phyloP scores from a whole-genome alignment of 176 grass and related monocot genomes.

The Eleusine indica region DNA sequence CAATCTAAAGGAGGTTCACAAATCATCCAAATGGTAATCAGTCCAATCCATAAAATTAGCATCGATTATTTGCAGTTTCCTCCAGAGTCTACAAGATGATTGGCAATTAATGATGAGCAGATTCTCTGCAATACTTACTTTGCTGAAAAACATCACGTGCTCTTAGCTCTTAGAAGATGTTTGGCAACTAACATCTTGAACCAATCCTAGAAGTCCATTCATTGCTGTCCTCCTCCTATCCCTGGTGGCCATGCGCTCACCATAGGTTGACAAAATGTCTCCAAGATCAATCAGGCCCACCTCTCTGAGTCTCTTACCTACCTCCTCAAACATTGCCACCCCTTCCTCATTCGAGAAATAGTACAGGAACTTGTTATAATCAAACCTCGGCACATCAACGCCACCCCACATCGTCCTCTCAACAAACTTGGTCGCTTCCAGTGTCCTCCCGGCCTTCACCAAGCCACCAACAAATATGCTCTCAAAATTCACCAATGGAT shows the following conservation, averaged over 20 bases:
- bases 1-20: neutral
- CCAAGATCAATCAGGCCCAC: conserved; percentile 67
- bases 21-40: neutral
- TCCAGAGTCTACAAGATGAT: neutral
- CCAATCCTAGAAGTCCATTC: conserved; percentile 38
- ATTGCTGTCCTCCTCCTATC: conserved; percentile 70
- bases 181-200: neutral
- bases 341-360: conserved; percentile 79
- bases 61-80: neutral
- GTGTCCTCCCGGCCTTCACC: conserved; percentile 72
- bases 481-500: conserved; percentile 76
- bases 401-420: conserved; percentile 81
- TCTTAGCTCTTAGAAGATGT: conserved; percentile 15
- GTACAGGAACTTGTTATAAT: conserved; percentile 84
- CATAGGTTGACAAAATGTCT: conserved; percentile 70
- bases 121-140: neutral
- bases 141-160: conserved; percentile 24
- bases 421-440: conserved; percentile 77
- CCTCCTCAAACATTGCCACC: conserved; percentile 66
- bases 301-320: conserved; percentile 60
- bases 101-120: neutral
- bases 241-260: conserved; percentile 87
- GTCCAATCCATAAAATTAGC: neutral
- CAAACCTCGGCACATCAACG: conserved; percentile 72
- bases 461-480: conserved; percentile 88